Base-by-base conservation (phyloP, 495 filamentous ascomycete species). In the Penicillium samsonianum region DNA sequence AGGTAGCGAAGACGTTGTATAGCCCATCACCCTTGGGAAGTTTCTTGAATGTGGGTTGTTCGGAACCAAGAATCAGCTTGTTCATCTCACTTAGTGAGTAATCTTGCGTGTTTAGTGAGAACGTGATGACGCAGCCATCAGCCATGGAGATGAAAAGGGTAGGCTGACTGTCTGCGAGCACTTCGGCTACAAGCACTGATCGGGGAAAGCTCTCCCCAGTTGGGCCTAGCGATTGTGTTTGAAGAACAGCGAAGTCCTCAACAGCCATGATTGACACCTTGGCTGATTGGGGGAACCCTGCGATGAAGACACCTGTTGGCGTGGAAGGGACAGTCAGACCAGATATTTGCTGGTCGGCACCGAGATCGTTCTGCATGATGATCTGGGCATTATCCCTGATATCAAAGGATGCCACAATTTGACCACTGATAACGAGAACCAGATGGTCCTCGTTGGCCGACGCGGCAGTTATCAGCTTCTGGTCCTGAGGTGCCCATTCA, bases 111-210 rank as follows among this genome's bases (percentile, higher is more conserved):
- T 91, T 80, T n/a, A 95, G 75, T 35, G 82, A 80, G 69, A 92
- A 99, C 1, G 89, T 96, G 46, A 94, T 82, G 10, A 99, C 89
- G 62, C 88, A 90, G 23, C 94, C 94, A 72, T 97, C 93, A 20
- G 93, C 91, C 86, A 96, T 90, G n/a, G 92, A 89, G 25, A 96
- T 78, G 58, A 99, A 91, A 2, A 99, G 74, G 0, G 88, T 96
- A 2, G 91, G 86, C 16, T 83, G 81, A 53, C 76, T 77, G 28
- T 79, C 68, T 12, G 69, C 67, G 14, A 96, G 79, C 1, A 97
- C 76, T 44, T 90, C 82, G 4, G 88, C 86, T 11, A 98, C 77
- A 2, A 89, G 82, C 4, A 98, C 81, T 45, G 91, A 91, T 19
- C 92, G 82, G 4, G 94, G 94, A 46, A 96, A 86, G 9, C 89